Conservation (phyloP, 2,329 filamentous ascomycete genomes). For the Sarocladium oryzae region DNA sequence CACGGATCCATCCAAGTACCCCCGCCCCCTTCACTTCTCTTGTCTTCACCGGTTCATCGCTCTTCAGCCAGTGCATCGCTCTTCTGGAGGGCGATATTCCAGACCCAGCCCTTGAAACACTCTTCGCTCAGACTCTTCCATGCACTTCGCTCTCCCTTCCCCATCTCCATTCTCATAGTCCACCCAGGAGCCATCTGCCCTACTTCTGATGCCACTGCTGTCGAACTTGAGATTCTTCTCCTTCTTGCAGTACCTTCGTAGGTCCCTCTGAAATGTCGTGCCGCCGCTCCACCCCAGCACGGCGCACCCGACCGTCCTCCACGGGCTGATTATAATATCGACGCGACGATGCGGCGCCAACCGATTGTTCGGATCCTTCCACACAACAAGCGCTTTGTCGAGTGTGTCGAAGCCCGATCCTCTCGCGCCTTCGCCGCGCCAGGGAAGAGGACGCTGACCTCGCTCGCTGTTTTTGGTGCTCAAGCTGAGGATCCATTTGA, state of each 20-base stretch:
- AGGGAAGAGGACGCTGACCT: conserved; percentile 54
- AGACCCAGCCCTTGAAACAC: conserved; percentile 75
- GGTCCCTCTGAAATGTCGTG: conserved; percentile 83
- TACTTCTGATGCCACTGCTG: conserved; percentile 73
- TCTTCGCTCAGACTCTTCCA: conserved; percentile 68
- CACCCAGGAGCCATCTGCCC: conserved; percentile 59
- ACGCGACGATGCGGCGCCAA: conserved; percentile 66
- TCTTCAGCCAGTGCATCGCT: conserved; percentile 59
- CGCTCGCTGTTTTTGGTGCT: conserved; percentile 65
- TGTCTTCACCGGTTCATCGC: no score
- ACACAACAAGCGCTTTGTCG: conserved; percentile 88
- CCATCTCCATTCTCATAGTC: conserved; percentile 54
- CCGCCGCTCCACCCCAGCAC: conserved; percentile 83
- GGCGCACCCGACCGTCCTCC: conserved; percentile 83
- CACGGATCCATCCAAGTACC: no score
- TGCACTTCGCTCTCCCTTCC: conserved; percentile 46
- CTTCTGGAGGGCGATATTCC: conserved; percentile 56
- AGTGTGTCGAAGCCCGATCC: conserved; percentile 74
- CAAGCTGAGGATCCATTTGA: conserved; percentile 76
- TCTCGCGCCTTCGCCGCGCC: conserved; percentile 35
- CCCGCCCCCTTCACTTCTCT: no score
- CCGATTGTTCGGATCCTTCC: conserved; percentile 49
- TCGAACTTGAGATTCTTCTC: conserved; percentile 77
- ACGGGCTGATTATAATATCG: conserved; percentile 86
- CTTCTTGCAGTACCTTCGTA: conserved; percentile 72